Evolutionary conservation across 352 stramenopile species (phyloP), one percentile per base, ranked within the genome.

Genomic region (Peronosclerospora sorghi): DNA sequence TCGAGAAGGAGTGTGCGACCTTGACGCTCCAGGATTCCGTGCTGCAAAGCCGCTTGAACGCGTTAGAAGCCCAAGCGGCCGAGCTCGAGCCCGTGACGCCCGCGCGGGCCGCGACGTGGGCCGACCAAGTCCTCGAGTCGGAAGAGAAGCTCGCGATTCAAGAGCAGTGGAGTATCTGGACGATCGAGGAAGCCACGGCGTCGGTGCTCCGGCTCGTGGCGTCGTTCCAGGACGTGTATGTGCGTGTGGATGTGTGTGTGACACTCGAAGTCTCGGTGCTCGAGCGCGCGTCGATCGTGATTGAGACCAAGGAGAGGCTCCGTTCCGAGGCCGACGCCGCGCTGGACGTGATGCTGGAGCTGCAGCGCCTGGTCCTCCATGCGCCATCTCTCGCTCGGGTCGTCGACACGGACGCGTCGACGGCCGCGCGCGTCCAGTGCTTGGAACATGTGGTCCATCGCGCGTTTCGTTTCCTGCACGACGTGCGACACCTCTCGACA

Each of bases 21-120:
- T 51, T 90, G 2, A 68, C 68, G 12, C 55, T 90, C 7, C 65
- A 90, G 44, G 75, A 73, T 4, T 84, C 70, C 0, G 68, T 87
- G 21, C 43, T 86, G 1, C 56, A 73, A 30, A 72, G 74, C 37
- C 68, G 76, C 26, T 52, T 86, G n/a, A 64, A 65, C 9, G 63
- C 70, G n/a, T 48, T 78, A n/a, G 63, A 81, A 38, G 67, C 56
- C 19, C 41, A 65, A 18, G 69, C 65, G 5, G 54, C 61, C 4
- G 62, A 81, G 46, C 41, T 78, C n/a, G 62, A 72, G 29, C 62
- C 62, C 1, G 62, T 72, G 8, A 72, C 62, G 24, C 41, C 54
- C n/a, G 45, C 30, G 17, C 48, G 50, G 38, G 47, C 54, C 19
- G 49, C 47, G 8, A 44, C 46, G 2, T 48, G 56, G 26, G 54